Conservation (phyloP, 805 yeast genomes). For the Hemisphaericaspora nanyangensis region DNA sequence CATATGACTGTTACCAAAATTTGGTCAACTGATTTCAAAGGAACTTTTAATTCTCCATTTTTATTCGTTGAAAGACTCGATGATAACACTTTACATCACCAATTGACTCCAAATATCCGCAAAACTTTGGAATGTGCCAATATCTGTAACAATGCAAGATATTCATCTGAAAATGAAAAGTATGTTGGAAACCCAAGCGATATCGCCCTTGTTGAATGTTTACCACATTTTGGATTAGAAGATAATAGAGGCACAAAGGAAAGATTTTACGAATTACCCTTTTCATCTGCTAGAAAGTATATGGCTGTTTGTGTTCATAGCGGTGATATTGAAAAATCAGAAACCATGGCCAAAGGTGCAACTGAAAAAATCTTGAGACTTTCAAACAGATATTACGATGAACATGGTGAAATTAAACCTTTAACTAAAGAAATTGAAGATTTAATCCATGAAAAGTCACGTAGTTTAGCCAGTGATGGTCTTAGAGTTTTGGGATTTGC, state of each 20-base stretch:
- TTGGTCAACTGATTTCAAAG: slow-evolving; percentile 67
- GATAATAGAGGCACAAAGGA: slow-evolving; percentile 62
- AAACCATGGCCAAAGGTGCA: slow-evolving; percentile 85
- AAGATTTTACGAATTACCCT: slow-evolving; percentile 74
- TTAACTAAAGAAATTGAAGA: slow-evolving; percentile 49
- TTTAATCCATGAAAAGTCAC: slow-evolving; percentile 55
- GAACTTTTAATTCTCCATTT: slow-evolving; percentile 35
- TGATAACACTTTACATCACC: slow-evolving; percentile 37
- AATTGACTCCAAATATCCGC: slow-evolving; percentile 52
- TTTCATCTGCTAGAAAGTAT: slow-evolving; percentile 77
- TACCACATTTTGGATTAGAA: slow-evolving; percentile 64
- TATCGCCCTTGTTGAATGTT: slow-evolving; percentile 78
- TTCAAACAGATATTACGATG: slow-evolving; percentile 57
- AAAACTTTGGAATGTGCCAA: slow-evolving; percentile 62
- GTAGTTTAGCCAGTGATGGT: slow-evolving; percentile 73
- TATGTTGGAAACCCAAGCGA: slow-evolving; percentile 93
- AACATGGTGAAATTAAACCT: slow-evolving; percentile 56
- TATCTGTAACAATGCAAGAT: slow-evolving; percentile 72
- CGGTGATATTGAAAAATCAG: slow-evolving; percentile 54
- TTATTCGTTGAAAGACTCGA: slow-evolving; percentile 46
- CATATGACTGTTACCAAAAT: slow-evolving; percentile 85
- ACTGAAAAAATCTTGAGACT: slow-evolving; percentile 64
- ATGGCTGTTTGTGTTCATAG: slow-evolving; percentile 77
- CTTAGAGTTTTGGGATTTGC: slow-evolving; percentile 84
- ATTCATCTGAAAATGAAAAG: slow-evolving; percentile 62